phyloP scores from a whole-genome alignment of 2,329 filamentous ascomycete species.

The Fusarium sp. region DNA sequence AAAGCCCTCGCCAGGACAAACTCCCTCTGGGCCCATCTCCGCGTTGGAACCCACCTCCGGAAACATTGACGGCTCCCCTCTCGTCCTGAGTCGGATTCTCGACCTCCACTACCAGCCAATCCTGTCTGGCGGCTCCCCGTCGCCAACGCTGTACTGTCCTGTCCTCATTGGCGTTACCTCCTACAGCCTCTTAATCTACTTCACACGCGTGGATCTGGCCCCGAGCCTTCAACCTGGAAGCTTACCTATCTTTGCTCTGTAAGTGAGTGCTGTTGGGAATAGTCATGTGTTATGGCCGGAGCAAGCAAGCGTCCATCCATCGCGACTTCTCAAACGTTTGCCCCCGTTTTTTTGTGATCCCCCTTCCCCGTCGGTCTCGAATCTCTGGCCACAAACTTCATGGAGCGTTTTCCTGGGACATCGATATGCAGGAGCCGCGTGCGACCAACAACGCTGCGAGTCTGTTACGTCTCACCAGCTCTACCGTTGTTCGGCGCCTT shows the following conservation, averaged over 20 bases:
- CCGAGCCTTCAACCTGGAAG: not conserved
- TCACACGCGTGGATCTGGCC: slow-evolving; percentile 7
- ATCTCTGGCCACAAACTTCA: slow-evolving; percentile 5
- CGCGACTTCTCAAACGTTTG: slow-evolving; percentile 9
- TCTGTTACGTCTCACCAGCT: slow-evolving; percentile 8
- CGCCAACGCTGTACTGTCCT: slow-evolving; percentile 12
- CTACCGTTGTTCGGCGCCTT: slow-evolving; percentile 7
- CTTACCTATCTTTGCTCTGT: slow-evolving; percentile 11
- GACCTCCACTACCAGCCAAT: slow-evolving; percentile 14
- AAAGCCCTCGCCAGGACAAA: slow-evolving; percentile 1
- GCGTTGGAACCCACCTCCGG: not conserved
- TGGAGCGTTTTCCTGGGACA: slow-evolving; percentile 1
- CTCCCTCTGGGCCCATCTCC: not conserved
- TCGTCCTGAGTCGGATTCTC: slow-evolving; percentile 1
- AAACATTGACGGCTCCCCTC: slow-evolving; percentile 8
- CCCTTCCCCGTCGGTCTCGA: slow-evolving; percentile 2
- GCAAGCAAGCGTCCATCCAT: slow-evolving; percentile 6
- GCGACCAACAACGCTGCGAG: slow-evolving; percentile 9
- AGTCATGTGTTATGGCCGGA: not conserved
- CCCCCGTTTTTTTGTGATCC: slow-evolving; percentile 7
- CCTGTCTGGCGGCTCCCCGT: slow-evolving; percentile 5
- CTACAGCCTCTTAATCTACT: slow-evolving; percentile 13
- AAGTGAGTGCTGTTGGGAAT: slow-evolving; percentile 26
- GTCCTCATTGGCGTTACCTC: slow-evolving; percentile 4
- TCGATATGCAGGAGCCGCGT: slow-evolving; percentile 6